These are phyloP conservation scores for Vitis hybrid DNA, from an alignment of 177 flowering plant genomes.

Conservation along the genomic window DNA sequence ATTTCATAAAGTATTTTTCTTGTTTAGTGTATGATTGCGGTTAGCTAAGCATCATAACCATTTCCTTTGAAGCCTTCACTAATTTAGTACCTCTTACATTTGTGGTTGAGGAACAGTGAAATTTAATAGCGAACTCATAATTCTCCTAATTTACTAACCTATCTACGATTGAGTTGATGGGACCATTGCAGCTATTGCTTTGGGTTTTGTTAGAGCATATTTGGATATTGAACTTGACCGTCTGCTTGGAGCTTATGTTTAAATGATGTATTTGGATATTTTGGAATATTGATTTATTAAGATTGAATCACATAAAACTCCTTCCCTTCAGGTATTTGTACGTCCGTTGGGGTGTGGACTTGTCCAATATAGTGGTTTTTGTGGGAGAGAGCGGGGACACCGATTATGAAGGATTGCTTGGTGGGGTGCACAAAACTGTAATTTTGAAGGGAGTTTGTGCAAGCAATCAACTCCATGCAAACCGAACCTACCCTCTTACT, in stretches of 20 bases:
- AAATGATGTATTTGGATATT: neutral
- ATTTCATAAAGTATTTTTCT: neutral
- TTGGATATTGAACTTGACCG: no score
- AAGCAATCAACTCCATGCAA: conserved; percentile 47
- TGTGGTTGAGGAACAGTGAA: no score
- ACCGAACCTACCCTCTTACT: conserved; percentile 70
- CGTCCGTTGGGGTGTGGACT: conserved; percentile 82
- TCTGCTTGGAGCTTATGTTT: no score
- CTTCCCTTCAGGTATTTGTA: conserved; percentile 64
- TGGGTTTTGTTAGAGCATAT: no score
- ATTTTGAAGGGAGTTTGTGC: conserved; percentile 71
- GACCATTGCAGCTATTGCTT: no score
- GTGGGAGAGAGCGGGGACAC: conserved; percentile 92
- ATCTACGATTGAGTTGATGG: no score
- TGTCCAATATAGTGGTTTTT: conserved; percentile 82
- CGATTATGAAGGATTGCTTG: conserved; percentile 86
- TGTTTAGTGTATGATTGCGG: no score
- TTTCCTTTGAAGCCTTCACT: no score
- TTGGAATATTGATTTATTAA: neutral
- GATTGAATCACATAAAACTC: neutral
- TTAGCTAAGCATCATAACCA: no score
- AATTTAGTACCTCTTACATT: no score
- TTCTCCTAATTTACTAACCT: no score
- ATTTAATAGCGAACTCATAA: no score
- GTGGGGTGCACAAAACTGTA: conserved; percentile 81